Evolutionary conservation across 371 early-diverging fungal genomes (phyloP).

Genomic region (Syncephalis plumigaleata): DNA sequence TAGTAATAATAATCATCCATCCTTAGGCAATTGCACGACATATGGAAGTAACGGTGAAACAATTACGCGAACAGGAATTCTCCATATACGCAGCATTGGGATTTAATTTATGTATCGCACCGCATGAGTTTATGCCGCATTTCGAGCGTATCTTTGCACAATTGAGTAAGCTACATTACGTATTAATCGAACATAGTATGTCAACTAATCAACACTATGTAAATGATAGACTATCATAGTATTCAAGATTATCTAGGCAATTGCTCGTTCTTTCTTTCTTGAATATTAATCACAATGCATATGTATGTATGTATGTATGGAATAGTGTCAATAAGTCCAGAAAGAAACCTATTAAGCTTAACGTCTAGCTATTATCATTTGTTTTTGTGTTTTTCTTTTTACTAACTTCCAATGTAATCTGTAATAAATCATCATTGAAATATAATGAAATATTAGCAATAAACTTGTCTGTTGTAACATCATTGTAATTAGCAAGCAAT

Average conservation of each 20-base stretch:
- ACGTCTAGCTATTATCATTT: no score
- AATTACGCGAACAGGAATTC: conserved; percentile 71
- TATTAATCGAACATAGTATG: background rate
- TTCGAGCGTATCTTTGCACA: conserved; percentile 51
- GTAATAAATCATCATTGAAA: no score
- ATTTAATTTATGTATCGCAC: conserved; percentile 68
- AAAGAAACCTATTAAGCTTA: no score
- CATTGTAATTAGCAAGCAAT: no score
- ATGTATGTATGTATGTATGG: no score
- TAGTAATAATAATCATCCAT: conserved; percentile 8
- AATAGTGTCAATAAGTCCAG: no score
- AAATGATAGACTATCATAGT: conserved; percentile 18
- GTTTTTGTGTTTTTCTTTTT: no score
- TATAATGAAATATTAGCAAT: no score
- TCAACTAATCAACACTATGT: background rate
- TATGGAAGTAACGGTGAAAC: conserved; percentile 55
- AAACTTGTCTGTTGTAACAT: no score
- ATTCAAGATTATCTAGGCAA: conserved; percentile 30
- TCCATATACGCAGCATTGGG: conserved; percentile 68
- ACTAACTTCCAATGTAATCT: no score
- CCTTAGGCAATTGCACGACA: conserved; percentile 33
- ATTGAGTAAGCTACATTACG: conserved; percentile 11
- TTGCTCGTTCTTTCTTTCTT: conserved; percentile 21
- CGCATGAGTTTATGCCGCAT: conserved; percentile 71
- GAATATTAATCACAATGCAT: conserved; percentile 4